Evolutionary conservation across 2,329 filamentous ascomycete species (phyloP).

Genomic region (Magnaporthiopsis rhizophila): DNA sequence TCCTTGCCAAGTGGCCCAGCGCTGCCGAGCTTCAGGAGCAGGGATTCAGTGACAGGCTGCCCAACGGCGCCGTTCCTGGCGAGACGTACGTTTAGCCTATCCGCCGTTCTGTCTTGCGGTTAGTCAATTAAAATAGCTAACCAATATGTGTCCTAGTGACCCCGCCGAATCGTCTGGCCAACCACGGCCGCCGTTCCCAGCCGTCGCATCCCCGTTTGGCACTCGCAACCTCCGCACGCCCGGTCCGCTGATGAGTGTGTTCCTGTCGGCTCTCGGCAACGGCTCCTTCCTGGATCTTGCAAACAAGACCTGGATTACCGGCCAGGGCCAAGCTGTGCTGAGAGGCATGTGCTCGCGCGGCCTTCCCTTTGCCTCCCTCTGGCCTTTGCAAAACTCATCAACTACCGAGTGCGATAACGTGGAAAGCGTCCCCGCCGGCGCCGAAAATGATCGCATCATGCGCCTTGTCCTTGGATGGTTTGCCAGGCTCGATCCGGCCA

Average conservation of each 20-base stretch:
- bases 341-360: slow-evolving; percentile 5
- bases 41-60: not conserved
- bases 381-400: not conserved
- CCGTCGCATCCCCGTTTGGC: not conserved
- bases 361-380: slow-evolving; percentile 4
- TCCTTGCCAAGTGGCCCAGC: not conserved
- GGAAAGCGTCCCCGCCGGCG: not conserved
- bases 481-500: not conserved
- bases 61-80: not conserved
- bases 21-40: not conserved
- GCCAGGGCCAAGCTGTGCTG: not conserved
- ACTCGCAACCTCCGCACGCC: not conserved
- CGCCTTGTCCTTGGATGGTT: not conserved
- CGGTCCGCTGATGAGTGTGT: not conserved
- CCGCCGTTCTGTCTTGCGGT: too few relatives aligned
- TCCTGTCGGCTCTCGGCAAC: slow-evolving; percentile 1
- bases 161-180: not conserved
- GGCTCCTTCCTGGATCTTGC: slow-evolving; percentile 1
- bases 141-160: not conserved
- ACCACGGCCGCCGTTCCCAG: not conserved
- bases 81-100: not conserved
- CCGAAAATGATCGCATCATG: not conserved
- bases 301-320: not conserved
- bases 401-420: not conserved
- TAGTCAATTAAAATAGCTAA: not conserved